Base-by-base conservation (phyloP, 495 filamentous ascomycete species). In the Entonaema liquescens region DNA sequence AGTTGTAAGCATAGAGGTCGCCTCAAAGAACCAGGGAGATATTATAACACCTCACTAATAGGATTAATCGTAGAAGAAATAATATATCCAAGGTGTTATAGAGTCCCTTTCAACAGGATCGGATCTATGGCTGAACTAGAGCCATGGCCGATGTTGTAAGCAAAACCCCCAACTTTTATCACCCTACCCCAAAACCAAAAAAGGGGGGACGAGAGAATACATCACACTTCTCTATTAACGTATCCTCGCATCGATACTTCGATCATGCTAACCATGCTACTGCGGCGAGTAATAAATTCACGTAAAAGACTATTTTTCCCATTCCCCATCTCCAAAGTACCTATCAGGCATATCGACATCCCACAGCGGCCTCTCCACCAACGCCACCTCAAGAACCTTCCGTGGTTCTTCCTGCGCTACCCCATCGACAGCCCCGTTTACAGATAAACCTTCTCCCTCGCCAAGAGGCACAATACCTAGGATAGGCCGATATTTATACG, bases 401-500 rank as follows among this genome's bases (percentile, higher is more conserved):
- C 70, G 56, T 9, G 59, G 58, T 36, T 36, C 69, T 17, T 78
- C 77, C 25, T 81, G 74, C 6, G 74, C n/a, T 13, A 33, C 52
- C 26, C 35, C 19, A 19, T 57, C 64, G 17, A 13, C 17, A 5
- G 50, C 62, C 13, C 76, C 69, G 29, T 76, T 75, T 19, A 75
- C 69, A 15, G 59, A 63, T 67, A 19, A 58, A 17, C 66, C 73
- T 36, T 82, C 78, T 23, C 65, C 77, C 21, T 70, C 71, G 17
- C 82, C 82, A 25, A 99, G 79, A 17, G 91, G 89, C 13, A 95
- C 90, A 29, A 98, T 91, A 4, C 94, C 95, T 70, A 99, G 79
- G 65, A 99, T 93, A 8, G 94, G 91, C 62, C 93, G 84, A 77
- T 97, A 99, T 76, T 95, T 94, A 79, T 91, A 93, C 8, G 93